A percentile compares a stretch with the other conserved stretches of the same genome.
phyloP scores from a whole-genome alignment of 805 yeast genomes.

The Starmerella sp. region DNA sequence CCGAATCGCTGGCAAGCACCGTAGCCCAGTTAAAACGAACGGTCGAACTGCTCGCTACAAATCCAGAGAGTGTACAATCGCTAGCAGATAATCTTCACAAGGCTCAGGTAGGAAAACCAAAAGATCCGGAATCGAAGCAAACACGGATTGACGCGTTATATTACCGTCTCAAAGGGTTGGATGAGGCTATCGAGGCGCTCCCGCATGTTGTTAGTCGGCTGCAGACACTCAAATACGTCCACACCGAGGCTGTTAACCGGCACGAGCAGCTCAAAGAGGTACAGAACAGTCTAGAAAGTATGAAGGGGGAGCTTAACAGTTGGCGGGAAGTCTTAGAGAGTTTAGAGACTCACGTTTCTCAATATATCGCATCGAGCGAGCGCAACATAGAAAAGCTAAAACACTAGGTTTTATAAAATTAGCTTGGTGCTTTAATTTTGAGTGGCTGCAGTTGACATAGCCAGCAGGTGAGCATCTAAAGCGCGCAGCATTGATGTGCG shows the following conservation, averaged over 20 bases:
- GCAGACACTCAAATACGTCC: constrained; percentile 9
- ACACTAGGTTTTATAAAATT: neutral
- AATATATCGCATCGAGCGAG: constrained; percentile 1
- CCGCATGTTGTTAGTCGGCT: constrained; percentile 12
- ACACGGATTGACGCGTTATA: constrained; percentile 4
- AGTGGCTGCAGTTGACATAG: neutral
- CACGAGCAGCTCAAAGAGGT: neutral
- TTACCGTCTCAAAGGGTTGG: neutral
- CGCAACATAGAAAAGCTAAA: neutral
- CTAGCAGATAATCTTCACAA: neutral
- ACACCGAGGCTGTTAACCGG: neutral
- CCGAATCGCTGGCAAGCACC: neutral
- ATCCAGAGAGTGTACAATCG: neutral
- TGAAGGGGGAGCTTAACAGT: neutral
- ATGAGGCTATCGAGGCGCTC: neutral
- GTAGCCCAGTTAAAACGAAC: neutral
- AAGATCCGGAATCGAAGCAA: neutral
- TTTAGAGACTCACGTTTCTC: neutral
- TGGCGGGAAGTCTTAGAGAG: constrained; percentile 5
- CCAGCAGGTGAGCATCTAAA: constrained; percentile 3
- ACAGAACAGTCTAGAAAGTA: neutral
- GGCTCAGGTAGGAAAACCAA: neutral
- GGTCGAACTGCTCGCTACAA: neutral
- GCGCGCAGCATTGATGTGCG: constrained; percentile 27
- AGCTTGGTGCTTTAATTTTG: neutral